phyloP scores from a whole-genome alignment of 2,329 filamentous ascomycete genomes.

The Pyricularia pennisetigena region DNA sequence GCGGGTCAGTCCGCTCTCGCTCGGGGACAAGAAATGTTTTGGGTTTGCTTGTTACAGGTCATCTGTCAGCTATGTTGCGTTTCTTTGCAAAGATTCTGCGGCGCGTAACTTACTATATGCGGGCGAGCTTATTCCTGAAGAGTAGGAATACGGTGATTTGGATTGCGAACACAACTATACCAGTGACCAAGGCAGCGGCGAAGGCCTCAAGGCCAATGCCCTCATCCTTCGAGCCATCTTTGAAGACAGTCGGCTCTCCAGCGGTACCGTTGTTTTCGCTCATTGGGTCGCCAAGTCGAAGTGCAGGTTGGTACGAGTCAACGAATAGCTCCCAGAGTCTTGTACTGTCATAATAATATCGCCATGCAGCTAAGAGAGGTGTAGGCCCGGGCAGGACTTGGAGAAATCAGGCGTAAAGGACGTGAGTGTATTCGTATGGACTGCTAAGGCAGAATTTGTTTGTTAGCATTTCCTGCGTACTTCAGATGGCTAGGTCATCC shows the following conservation, averaged over 20 bases:
- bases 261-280: not conserved
- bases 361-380: not conserved
- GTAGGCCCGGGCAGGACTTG: not conserved
- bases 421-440: not conserved
- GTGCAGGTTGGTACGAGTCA: not conserved
- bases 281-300: not conserved
- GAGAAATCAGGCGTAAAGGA: not conserved
- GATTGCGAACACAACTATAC: constrained; percentile 51
- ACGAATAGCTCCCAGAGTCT: not conserved
- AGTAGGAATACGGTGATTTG: constrained; percentile 64
- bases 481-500: not conserved
- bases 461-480: not conserved
- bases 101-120: constrained; percentile 61
- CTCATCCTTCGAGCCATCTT: not conserved
- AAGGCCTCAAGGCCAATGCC: constrained; percentile 46
- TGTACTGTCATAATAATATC: not conserved
- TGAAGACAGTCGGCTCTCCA: not conserved
- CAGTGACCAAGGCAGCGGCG: constrained; percentile 53
- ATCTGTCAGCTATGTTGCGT: not conserved
- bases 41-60: constrained; percentile 48
- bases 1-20: constrained; percentile 69
- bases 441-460: not conserved
- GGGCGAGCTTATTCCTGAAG: constrained; percentile 65
- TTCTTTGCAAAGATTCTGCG: not conserved
- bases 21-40: constrained; percentile 81